Conservation (phyloP, 2,329 filamentous ascomycete species). For the Beauveria sp. region DNA sequence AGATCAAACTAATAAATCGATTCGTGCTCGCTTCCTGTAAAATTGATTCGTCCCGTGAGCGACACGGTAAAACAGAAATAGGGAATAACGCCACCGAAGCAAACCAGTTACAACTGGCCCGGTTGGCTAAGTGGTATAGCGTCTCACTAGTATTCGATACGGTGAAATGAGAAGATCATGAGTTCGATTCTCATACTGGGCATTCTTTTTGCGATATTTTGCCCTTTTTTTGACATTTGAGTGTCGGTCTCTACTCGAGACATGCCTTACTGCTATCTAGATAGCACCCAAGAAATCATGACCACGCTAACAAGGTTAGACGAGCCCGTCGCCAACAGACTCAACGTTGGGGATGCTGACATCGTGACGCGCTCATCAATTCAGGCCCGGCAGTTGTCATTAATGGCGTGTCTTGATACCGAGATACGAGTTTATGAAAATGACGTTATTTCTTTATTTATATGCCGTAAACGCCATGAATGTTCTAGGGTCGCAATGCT, state of each 20-base stretch:
- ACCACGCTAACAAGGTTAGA: no score
- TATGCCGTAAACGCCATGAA: neutral
- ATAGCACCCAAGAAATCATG: no score
- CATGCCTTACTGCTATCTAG: no score
- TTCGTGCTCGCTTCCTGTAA: neutral
- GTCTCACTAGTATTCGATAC: slow-evolving; percentile 25
- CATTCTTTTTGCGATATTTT: slow-evolving; percentile 10
- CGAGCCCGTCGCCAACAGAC: no score
- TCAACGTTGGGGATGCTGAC: no score
- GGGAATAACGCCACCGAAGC: neutral
- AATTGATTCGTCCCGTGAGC: neutral
- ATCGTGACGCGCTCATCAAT: no score
- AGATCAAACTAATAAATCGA: neutral
- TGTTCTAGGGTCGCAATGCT: neutral
- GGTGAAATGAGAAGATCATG: slow-evolving; percentile 24
- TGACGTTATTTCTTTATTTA: neutral
- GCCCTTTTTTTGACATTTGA: no score
- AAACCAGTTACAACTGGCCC: slow-evolving; percentile 13
- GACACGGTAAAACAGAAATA: neutral
- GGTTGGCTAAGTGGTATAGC: slow-evolving; percentile 29
- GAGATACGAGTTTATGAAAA: neutral
- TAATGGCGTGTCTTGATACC: no score
- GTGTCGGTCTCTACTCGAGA: no score
- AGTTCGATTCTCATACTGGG: slow-evolving; percentile 27
- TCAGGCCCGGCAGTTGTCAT: no score